Percentiles rank a stretch among this genome's conserved stretches.
These are phyloP conservation scores for Neonothopanus nambi DNA, from an alignment of 1,284 basidiomycete genomes.

Conservation along the genomic window DNA sequence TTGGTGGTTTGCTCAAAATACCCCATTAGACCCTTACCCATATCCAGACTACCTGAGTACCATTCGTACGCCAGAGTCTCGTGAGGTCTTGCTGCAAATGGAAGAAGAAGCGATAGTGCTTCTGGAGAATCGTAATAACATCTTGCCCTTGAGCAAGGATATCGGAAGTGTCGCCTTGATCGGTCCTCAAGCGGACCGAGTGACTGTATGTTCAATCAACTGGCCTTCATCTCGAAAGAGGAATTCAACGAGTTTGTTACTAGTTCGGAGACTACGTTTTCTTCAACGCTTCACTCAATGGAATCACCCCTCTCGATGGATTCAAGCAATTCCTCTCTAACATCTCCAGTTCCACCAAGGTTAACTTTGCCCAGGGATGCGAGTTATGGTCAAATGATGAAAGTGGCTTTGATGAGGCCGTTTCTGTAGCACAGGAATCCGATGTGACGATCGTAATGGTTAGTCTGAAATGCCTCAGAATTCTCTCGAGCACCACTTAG, in stretches of 20 bases:
- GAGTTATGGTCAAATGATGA: conserved; percentile 67
- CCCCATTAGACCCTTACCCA: conserved; percentile 57
- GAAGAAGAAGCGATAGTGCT: conserved; percentile 65
- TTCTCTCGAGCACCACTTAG: background rate
- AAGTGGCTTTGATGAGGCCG: conserved; percentile 53
- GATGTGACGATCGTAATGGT: conserved; percentile 68
- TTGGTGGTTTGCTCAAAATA: background rate
- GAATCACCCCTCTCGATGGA: conserved; percentile 60
- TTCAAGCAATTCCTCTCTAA: conserved; percentile 55
- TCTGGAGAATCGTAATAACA: conserved; percentile 55
- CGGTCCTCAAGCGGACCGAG: conserved; percentile 63
- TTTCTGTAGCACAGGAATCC: conserved; percentile 51
- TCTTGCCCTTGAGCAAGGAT: conserved; percentile 53
- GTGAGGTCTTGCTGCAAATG: conserved; percentile 50
- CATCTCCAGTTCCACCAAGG: conserved; percentile 44
- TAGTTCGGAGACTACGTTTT: conserved; percentile 75
- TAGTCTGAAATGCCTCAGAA: conserved; percentile 7
- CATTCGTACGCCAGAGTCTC: conserved; percentile 55
- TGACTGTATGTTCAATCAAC: conserved; percentile 45
- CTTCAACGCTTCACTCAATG: conserved; percentile 61
- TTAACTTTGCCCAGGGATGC: conserved; percentile 68
- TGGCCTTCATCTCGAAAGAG: background rate
- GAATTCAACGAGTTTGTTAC: background rate
- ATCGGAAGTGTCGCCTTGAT: conserved; percentile 60
- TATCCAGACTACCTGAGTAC: conserved; percentile 58